Evolutionary conservation across 2,329 filamentous ascomycete genomes (phyloP).

Genomic region (Fusarium fracticaudum): DNA sequence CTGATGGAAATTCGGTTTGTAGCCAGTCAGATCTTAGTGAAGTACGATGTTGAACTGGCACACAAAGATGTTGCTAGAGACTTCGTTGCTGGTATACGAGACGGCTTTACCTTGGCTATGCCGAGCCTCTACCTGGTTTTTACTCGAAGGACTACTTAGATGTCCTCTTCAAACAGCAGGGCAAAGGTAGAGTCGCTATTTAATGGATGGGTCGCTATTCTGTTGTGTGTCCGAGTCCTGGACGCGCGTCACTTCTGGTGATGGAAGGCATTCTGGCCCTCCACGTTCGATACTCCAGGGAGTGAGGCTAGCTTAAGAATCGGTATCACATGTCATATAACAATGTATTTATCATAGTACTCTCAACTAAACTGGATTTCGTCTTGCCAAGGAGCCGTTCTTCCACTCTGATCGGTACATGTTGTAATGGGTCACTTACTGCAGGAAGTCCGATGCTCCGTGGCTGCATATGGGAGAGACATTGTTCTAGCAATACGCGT

Average conservation of each 20-base stretch:
- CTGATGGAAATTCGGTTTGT: background rate
- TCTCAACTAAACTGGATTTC: background rate
- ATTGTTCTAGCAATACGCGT: background rate
- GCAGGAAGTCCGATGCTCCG: background rate
- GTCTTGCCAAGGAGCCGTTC: background rate
- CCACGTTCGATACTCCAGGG: background rate
- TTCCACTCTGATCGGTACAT: background rate
- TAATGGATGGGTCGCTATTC: background rate
- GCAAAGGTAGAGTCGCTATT: accelerated
- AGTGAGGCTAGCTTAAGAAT: background rate
- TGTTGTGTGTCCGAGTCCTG: background rate
- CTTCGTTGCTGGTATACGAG: background rate
- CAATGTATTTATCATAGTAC: too few relatives aligned
- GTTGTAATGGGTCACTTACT: background rate
- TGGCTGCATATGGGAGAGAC: background rate
- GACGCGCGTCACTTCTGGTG: background rate
- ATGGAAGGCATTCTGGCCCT: background rate
- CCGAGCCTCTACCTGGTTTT: background rate
- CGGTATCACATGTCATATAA: too few relatives aligned
- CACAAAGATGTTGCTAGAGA: background rate
- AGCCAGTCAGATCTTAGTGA: background rate
- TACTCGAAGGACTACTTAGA: background rate
- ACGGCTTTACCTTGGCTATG: background rate
- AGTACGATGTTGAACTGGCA: background rate
- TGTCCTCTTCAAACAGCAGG: accelerated